phyloP scores from a whole-genome alignment of 2,329 filamentous ascomycete species.

The Lachnum nothofagi region DNA sequence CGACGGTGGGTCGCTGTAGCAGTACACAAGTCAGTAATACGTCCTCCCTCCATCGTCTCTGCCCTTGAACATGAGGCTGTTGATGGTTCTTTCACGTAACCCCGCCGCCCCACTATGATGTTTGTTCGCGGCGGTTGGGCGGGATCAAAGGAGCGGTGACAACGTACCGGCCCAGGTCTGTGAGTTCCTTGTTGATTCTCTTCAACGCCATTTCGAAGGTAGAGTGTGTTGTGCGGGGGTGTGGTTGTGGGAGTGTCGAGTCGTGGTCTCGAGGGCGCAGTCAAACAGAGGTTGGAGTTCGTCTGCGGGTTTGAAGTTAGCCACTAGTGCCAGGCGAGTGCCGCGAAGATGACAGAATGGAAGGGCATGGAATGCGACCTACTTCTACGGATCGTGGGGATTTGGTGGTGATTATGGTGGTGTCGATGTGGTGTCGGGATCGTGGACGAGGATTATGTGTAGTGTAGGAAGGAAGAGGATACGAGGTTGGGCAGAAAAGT shows the following conservation, averaged over 20 bases:
- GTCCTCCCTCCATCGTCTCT: conserved; percentile 3
- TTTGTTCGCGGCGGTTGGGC: conserved; percentile 14
- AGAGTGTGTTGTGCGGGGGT: conserved; percentile 25
- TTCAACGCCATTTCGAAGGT: conserved; percentile 68
- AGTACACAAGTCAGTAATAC: conserved; percentile 22
- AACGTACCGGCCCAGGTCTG: conserved; percentile 80
- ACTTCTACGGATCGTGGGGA: conserved; percentile 6
- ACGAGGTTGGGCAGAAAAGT: too few relatives aligned
- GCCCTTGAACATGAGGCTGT: conserved; percentile 25
- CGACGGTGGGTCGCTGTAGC: conserved; percentile 83
- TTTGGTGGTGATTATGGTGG: background rate
- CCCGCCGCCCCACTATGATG: conserved; percentile 31
- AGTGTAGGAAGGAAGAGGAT: background rate
- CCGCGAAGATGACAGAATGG: conserved; percentile 20
- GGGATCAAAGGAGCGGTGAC: conserved; percentile 16
- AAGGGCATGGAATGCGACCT: conserved; percentile 7
- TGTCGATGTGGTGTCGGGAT: conserved; percentile 1
- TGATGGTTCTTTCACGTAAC: conserved; percentile 32
- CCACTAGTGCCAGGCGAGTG: conserved; percentile 24
- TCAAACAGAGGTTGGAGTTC: conserved; percentile 20
- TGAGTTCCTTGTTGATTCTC: conserved; percentile 92
- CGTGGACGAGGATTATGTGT: background rate
- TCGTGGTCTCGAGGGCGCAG: conserved; percentile 25
- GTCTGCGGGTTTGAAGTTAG: conserved; percentile 24
- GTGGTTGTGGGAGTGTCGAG: conserved; percentile 17